Percentiles rank a stretch among this genome's conserved stretches.
Evolutionary conservation across 23 red algal genomes (phyloP).

Genomic region (Gracilariopsis chorda): DNA sequence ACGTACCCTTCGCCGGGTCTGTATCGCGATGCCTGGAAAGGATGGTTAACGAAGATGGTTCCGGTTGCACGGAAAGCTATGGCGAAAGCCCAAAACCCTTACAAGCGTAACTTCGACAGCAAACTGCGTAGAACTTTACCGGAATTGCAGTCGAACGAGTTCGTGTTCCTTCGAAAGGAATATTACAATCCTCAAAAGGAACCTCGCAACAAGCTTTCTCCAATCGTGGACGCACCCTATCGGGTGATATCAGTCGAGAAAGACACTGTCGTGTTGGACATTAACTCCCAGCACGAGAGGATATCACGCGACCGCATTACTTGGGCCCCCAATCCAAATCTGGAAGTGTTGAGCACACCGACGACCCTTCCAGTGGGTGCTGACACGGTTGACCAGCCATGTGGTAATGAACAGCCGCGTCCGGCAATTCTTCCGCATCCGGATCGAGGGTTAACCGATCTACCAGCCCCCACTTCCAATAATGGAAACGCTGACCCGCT

Average conservation of each 20-base stretch:
- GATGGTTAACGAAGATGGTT: neutral
- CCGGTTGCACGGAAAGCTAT: neutral
- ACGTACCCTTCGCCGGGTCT: neutral
- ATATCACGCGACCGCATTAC: no score
- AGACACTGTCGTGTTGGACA: neutral
- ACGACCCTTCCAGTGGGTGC: no score
- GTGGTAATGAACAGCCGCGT: no score
- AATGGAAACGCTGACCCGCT: no score
- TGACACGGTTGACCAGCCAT: no score
- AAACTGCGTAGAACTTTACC: neutral
- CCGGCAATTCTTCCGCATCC: no score
- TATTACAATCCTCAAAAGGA: neutral
- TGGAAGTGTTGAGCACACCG: no score
- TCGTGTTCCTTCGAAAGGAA: neutral
- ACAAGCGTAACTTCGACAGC: slow-evolving; percentile 5
- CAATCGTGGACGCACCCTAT: neutral
- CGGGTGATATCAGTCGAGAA: neutral
- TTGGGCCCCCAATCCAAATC: no score
- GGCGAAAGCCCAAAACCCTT: neutral
- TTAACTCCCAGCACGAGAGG: neutral
- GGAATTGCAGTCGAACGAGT: neutral
- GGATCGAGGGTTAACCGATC: no score
- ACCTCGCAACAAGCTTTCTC: neutral
- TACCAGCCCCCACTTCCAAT: no score
- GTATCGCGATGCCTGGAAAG: neutral